Evolutionary conservation across 2,329 filamentous ascomycete genomes (phyloP).

Genomic region (Penicillium polonicum): DNA sequence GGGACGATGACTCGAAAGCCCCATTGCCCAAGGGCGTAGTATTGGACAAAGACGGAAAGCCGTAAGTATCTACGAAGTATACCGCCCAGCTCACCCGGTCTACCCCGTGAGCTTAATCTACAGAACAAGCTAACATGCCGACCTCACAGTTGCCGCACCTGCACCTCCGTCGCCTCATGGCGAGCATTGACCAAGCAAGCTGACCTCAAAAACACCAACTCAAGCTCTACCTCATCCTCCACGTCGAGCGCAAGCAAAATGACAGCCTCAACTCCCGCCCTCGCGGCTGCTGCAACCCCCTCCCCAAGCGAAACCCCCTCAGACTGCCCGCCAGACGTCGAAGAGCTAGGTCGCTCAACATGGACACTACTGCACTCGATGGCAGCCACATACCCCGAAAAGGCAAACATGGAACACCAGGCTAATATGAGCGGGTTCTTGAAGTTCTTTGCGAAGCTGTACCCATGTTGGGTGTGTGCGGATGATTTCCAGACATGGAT

Average conservation of each 20-base stretch:
- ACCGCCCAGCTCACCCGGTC: not conserved
- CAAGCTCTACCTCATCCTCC: constrained; percentile 2
- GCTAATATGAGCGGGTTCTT: constrained; percentile 76
- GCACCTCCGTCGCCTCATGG: constrained; percentile 50
- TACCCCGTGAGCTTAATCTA: not conserved
- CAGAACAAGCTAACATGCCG: not conserved
- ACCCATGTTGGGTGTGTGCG: constrained; percentile 94
- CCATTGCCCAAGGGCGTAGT: constrained; percentile 49
- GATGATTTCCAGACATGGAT: constrained; percentile 88
- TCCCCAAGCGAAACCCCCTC: constrained; percentile 39
- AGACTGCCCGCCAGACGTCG: constrained; percentile 89
- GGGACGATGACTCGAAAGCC: constrained; percentile 28
- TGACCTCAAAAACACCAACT: constrained; percentile 23
- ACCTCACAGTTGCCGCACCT: constrained; percentile 47
- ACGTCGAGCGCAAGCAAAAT: constrained; percentile 23
- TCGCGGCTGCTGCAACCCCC: constrained; percentile 36
- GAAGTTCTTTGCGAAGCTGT: constrained; percentile 75
- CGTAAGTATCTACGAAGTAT: constrained; percentile 35
- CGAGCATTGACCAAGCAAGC: constrained; percentile 45
- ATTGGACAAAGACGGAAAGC: constrained; percentile 51
- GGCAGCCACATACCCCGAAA: constrained; percentile 77
- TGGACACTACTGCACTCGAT: constrained; percentile 95
- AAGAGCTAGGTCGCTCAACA: constrained; percentile 77
- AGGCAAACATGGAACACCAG: constrained; percentile 68
- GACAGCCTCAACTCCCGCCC: constrained; percentile 36